Conservation (phyloP, 768 basidiomycete genomes). For the Russula dissimulans region DNA sequence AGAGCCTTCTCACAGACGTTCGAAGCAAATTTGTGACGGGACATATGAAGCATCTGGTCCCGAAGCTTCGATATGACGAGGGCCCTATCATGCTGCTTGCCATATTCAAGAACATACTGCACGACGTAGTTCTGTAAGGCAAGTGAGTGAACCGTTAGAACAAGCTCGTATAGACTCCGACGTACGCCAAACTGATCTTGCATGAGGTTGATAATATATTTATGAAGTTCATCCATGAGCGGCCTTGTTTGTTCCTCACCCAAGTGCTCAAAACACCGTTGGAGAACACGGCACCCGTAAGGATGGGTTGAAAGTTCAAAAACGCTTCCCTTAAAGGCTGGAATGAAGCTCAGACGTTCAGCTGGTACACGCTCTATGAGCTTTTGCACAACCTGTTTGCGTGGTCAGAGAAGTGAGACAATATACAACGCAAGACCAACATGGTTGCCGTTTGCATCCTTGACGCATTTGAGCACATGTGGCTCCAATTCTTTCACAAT, state of each 20-base stretch:
- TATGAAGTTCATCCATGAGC: constrained; percentile 77
- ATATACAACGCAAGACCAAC: constrained; percentile 38
- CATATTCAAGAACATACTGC: constrained; percentile 85
- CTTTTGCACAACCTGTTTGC: constrained; percentile 71
- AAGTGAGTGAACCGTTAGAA: constrained; percentile 13
- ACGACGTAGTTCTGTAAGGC: constrained; percentile 78
- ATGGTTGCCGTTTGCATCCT: constrained; percentile 91
- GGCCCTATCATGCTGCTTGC: constrained; percentile 56
- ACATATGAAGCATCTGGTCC: constrained; percentile 71
- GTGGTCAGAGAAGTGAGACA: background rate
- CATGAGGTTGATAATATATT: constrained; percentile 62
- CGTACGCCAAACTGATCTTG: constrained; percentile 86
- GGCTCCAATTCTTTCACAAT: constrained; percentile 76
- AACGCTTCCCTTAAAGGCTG: constrained; percentile 67
- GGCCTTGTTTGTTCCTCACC: constrained; percentile 56
- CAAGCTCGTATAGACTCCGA: constrained; percentile 7
- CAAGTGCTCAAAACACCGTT: constrained; percentile 83
- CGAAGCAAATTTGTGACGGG: constrained; percentile 87
- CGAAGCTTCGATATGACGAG: constrained; percentile 59
- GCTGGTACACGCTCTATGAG: constrained; percentile 72
- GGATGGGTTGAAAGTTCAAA: constrained; percentile 78
- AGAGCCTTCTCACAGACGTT: constrained; percentile 94
- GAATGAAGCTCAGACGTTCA: constrained; percentile 68
- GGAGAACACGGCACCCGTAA: constrained; percentile 91
- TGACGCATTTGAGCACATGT: constrained; percentile 76